Evolutionary conservation across 2,329 filamentous ascomycete species (phyloP).

Genomic region (Monosporascus sp.): DNA sequence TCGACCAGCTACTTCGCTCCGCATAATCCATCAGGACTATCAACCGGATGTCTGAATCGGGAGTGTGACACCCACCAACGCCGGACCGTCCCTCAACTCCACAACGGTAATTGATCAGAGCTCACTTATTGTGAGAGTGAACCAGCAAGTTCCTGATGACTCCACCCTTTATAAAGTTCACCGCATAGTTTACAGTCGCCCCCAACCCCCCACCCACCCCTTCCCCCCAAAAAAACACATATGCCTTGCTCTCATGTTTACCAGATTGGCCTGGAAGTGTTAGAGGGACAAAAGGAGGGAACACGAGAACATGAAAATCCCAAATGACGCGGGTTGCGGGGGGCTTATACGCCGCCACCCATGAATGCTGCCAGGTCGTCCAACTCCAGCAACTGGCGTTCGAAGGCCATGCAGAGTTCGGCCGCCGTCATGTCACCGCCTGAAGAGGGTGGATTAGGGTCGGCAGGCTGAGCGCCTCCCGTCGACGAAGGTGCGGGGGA

Average conservation of each 20-base stretch:
- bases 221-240: too few relatives aligned
- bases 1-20: not conserved
- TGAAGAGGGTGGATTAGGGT: slow-evolving; percentile 19
- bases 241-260: too few relatives aligned
- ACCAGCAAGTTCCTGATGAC: not conserved
- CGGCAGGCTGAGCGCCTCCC: slow-evolving; percentile 15
- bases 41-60: not conserved
- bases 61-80: not conserved
- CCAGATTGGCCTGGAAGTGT: too few relatives aligned
- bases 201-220: not conserved
- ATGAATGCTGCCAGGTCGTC: slow-evolving; percentile 59
- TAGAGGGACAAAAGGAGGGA: too few relatives aligned
- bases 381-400: slow-evolving; percentile 54
- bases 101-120: not conserved
- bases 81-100: not conserved
- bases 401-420: slow-evolving; percentile 54
- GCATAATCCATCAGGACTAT: not conserved
- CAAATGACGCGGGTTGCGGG: too few relatives aligned
- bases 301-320: too few relatives aligned
- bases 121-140: not conserved
- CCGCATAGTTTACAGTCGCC: not conserved
- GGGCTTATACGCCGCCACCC: slow-evolving; percentile 50
- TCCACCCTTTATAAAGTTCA: not conserved
- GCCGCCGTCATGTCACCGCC: slow-evolving; percentile 50
- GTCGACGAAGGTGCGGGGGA: slow-evolving; percentile 26